Evolutionary conservation across 225 moss, liverwort and hornwort genomes (phyloP).

Genomic region (Pseudisothecium myosuroides): DNA sequence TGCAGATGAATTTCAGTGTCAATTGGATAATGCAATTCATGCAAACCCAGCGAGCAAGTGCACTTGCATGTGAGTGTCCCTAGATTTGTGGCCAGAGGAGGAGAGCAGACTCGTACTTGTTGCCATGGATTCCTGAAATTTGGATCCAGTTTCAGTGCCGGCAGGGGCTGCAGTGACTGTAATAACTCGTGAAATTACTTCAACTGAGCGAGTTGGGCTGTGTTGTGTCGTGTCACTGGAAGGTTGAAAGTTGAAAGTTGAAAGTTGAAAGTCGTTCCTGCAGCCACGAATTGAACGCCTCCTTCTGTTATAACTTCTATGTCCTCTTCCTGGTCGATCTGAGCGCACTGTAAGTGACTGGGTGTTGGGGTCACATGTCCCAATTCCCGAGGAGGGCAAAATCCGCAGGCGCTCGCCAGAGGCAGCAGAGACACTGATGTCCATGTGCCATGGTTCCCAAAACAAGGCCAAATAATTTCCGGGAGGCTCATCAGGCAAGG

Average conservation of each 20-base stretch:
- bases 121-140: not conserved
- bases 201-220: too few species aligned
- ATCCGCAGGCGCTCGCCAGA: not conserved
- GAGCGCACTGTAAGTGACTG: not conserved
- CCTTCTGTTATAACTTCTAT: not conserved
- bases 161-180: too few species aligned
- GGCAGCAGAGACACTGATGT: not conserved
- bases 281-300: not conserved
- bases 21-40: not conserved
- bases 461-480: constrained; percentile 12
- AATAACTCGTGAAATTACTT: too few species aligned
- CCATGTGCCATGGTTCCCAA: constrained; percentile 36
- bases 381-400: not conserved
- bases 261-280: not conserved
- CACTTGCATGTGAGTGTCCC: not conserved
- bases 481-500: not conserved
- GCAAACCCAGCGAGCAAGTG: not conserved
- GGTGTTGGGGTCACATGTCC: not conserved
- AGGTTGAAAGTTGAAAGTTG: too few species aligned
- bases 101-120: not conserved
- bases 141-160: not conserved
- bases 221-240: too few species aligned
- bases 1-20: not conserved
- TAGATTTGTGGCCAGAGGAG: not conserved
- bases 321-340: not conserved